A percentile compares a stretch with the other conserved stretches of the same genome.
phyloP scores from a whole-genome alignment of 768 basidiomycete genomes.

The Tylopilus felleus region DNA sequence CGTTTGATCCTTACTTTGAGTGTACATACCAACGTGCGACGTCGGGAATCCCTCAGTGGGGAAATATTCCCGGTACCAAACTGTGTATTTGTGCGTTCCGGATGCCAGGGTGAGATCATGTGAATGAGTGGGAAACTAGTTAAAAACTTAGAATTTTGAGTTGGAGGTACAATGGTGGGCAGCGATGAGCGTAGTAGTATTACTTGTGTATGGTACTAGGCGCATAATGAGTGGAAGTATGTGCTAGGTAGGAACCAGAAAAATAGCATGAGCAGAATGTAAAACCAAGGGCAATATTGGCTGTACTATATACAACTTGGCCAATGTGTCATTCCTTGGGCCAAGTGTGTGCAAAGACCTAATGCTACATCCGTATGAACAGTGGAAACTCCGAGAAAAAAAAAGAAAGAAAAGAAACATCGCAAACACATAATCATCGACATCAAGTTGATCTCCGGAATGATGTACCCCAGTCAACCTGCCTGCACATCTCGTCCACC shows the following conservation, averaged over 20 bases:
- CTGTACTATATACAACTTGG: neutral
- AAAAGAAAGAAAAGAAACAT: neutral
- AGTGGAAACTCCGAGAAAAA: neutral
- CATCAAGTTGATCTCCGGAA: slow-evolving; percentile 2
- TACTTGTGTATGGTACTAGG: neutral
- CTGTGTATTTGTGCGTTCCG: neutral
- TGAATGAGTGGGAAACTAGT: neutral
- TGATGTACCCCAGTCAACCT: slow-evolving; percentile 18
- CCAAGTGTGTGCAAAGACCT: neutral
- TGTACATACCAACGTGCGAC: neutral
- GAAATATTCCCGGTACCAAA: neutral
- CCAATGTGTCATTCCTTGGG: neutral
- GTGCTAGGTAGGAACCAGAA: neutral
- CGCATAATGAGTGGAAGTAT: neutral
- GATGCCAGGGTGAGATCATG: neutral
- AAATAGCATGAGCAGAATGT: neutral
- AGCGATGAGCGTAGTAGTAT: neutral
- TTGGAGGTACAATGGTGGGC: neutral
- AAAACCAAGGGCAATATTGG: neutral
- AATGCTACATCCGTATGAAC: slow-evolving; percentile 7
- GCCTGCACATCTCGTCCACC: slow-evolving; percentile 27
- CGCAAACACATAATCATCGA: neutral
- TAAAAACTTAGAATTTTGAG: neutral
- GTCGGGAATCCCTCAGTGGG: neutral
- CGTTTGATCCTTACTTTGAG: neutral